Evolutionary conservation across 768 basidiomycete genomes (phyloP), one percentile per base, ranked within the genome.

Genomic region (Naganishia antarctica): DNA sequence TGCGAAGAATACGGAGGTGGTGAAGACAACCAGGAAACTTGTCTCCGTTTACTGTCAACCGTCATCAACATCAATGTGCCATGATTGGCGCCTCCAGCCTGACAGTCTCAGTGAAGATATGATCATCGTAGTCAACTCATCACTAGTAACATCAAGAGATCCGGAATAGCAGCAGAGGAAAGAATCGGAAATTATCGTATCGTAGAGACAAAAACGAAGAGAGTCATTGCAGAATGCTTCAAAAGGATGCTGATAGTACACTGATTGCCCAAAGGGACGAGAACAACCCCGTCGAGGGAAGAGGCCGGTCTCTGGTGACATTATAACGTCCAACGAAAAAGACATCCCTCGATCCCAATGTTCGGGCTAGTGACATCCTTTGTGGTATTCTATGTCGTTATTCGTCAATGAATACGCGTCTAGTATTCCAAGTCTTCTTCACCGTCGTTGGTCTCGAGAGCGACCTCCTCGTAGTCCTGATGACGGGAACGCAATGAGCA

Each of bases 391-490:
- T 34, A 60, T 60, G 18, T 37, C 34, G 34, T 37, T 37, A 15
- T 46, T 37, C 51, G 51, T 53, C 37, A 21, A 11, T 13, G 32
- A 32, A 21, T 40, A 18, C 31, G 31, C 60, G 59, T 67, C 70
- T 75, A 78, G 75, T 75, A 78, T 66, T 78, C 76, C 45, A 72
- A 72, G 68, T 78, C 78, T 68, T 78, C 77, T 53, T 78, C 78
- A 41, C 70, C 73, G 51, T 78, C 78, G 41, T 71, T 75, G 50
- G 76, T 76, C 72, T 78, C 78, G 44, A 78, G 71, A 66, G 76
- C 76, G 66, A 79, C 78, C 74, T 79, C 78, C 66, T 79, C 76
- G 73, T 79, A 79, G 61, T 79, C 78, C 67, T 69, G 49, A n/a
- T 58, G 43, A 50, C 21, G 41, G 50, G 21, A 47, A 25, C 23